Evolutionary conservation across 2,329 filamentous ascomycete species (phyloP).

Genomic region (Elsinoe fawcettii): DNA sequence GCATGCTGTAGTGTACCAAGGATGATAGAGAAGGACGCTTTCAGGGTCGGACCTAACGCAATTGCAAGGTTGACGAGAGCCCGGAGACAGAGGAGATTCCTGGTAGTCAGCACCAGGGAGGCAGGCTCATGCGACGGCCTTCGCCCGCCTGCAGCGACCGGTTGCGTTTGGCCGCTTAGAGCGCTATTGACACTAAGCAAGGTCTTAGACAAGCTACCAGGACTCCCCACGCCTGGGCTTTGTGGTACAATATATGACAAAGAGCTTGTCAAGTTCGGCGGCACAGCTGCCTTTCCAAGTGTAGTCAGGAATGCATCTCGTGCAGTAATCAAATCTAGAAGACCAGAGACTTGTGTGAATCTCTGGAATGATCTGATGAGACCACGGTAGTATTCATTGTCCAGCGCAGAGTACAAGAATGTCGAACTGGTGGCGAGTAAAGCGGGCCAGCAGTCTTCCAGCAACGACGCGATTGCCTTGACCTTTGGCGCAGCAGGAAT

Average conservation of each 20-base stretch:
- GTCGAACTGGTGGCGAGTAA: constrained; percentile 91
- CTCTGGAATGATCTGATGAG: constrained; percentile 90
- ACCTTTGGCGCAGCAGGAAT: constrained; percentile 66
- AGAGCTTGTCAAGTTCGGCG: constrained; percentile 56
- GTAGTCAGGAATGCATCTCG: constrained; percentile 93
- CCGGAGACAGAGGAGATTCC: constrained; percentile 82
- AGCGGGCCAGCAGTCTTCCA: constrained; percentile 92
- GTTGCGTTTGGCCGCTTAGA: constrained; percentile 49
- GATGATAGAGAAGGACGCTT: constrained; percentile 80
- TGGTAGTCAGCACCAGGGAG: constrained; percentile 61
- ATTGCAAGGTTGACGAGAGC: constrained; percentile 94
- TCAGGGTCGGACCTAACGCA: constrained; percentile 79
- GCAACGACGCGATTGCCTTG: constrained; percentile 68
- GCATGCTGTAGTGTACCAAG: constrained; percentile 89
- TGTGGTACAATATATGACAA: constrained; percentile 24
- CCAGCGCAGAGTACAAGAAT: constrained; percentile 83
- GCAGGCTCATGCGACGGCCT: constrained; percentile 50
- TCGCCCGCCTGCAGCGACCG: constrained; percentile 47
- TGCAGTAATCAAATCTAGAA: constrained; percentile 75
- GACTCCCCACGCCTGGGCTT: constrained; percentile 40
- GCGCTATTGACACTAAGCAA: constrained; percentile 67
- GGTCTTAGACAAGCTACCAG: constrained; percentile 60
- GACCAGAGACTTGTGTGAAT: constrained; percentile 86
- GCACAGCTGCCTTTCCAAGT: constrained; percentile 84
- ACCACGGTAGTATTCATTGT: constrained; percentile 88